These are phyloP conservation scores for Metschnikowia vanudenii DNA, from an alignment of 805 yeast genomes.

Conservation along the genomic window DNA sequence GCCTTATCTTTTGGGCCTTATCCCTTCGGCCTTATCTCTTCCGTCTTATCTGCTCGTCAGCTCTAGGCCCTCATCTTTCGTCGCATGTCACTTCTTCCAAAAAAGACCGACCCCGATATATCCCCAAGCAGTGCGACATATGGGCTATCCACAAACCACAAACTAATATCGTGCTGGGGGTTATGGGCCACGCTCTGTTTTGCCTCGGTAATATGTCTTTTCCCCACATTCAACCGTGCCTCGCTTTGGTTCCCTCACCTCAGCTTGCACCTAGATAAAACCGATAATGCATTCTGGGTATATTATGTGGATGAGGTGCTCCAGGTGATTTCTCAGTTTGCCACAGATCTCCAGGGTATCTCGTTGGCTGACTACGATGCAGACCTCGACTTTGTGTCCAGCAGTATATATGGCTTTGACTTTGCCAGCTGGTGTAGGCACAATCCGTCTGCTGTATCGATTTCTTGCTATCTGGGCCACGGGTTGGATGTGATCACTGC, in stretches of 20 bases:
- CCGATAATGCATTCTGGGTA: slow-evolving; percentile 34
- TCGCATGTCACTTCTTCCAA: not conserved
- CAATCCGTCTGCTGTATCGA: slow-evolving; percentile 20
- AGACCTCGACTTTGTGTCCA: slow-evolving; percentile 19
- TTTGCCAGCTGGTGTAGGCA: slow-evolving; percentile 50
- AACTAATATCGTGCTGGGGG: slow-evolving; percentile 10
- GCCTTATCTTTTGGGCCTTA: too few species aligned
- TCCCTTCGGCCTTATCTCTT: too few species aligned
- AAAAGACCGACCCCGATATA: not conserved
- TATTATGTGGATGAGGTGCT: slow-evolving; percentile 39
- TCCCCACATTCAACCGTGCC: slow-evolving; percentile 13
- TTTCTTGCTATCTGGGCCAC: slow-evolving; percentile 32
- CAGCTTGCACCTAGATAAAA: slow-evolving; percentile 37
- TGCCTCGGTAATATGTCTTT: slow-evolving; percentile 11
- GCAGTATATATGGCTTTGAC: slow-evolving; percentile 43
- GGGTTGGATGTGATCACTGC: slow-evolving; percentile 50
- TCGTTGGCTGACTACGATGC: slow-evolving; percentile 13
- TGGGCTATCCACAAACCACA: slow-evolving; percentile 4
- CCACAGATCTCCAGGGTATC: slow-evolving; percentile 37
- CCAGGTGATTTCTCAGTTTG: slow-evolving; percentile 44
- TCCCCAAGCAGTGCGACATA: not conserved
- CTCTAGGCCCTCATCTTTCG: too few species aligned
- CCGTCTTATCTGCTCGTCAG: too few species aligned
- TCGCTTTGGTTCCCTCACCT: slow-evolving; percentile 37
- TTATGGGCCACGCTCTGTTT: slow-evolving; percentile 12